Evolutionary conservation across 2,329 filamentous ascomycete genomes (phyloP).

Genomic region (Thyridium curvatum): DNA sequence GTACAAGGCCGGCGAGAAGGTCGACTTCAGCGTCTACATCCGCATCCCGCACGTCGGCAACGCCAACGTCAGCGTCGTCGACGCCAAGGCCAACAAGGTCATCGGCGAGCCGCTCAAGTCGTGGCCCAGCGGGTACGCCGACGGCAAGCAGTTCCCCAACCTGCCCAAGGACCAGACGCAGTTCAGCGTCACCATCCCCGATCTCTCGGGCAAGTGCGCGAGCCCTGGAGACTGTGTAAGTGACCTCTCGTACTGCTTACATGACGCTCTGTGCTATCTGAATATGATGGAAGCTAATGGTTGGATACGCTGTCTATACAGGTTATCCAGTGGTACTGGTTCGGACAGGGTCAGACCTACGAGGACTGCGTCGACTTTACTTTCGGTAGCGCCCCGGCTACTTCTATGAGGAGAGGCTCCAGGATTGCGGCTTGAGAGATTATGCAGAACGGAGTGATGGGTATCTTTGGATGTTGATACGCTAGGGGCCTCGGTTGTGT

Average conservation of each 20-base stretch:
- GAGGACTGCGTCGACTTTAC: slow-evolving; percentile 56
- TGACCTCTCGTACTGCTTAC: slow-evolving; percentile 1
- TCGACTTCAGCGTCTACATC: slow-evolving; percentile 35
- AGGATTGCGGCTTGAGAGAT: too few relatives aligned
- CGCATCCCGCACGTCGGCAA: slow-evolving; percentile 38
- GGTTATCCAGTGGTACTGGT: slow-evolving; percentile 59
- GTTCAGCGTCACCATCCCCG: slow-evolving; percentile 21
- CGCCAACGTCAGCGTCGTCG: slow-evolving; percentile 42
- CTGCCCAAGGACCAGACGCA: slow-evolving; percentile 21
- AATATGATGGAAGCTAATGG: neutral
- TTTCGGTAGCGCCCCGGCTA: slow-evolving; percentile 1
- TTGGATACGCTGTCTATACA: slow-evolving; percentile 3
- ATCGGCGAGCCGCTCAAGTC: slow-evolving; percentile 33
- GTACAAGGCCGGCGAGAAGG: slow-evolving; percentile 32
- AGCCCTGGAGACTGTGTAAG: slow-evolving; percentile 19
- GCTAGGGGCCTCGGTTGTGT: too few relatives aligned
- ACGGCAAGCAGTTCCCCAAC: slow-evolving; percentile 8
- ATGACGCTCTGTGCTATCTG: neutral
- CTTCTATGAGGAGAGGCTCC: too few relatives aligned
- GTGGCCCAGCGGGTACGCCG: slow-evolving; percentile 21
- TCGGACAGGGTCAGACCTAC: slow-evolving; percentile 53
- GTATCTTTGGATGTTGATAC: too few relatives aligned
- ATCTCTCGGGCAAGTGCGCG: slow-evolving; percentile 16
- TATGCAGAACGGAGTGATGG: too few relatives aligned
- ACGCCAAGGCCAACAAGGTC: slow-evolving; percentile 36